Conservation (phyloP, 148 eudicot species). For the Beta vulgaris region DNA sequence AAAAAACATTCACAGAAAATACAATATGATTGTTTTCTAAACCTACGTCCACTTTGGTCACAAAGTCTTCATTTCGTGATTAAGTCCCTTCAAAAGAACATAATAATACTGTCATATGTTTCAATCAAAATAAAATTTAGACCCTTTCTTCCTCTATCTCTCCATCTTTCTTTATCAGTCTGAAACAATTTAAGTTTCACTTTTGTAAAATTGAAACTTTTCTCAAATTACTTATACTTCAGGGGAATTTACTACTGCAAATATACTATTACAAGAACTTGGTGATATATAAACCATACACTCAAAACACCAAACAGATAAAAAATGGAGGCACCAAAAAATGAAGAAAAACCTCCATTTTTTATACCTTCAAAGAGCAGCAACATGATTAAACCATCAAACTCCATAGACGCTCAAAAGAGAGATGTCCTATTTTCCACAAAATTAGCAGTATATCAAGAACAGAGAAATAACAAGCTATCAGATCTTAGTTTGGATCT, state of each 20-base stretch:
- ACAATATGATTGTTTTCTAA: neutral
- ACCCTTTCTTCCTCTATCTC: constrained; percentile 13
- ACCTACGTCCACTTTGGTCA: constrained; percentile 2
- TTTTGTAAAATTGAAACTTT: neutral
- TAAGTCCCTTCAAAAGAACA: constrained; percentile 11
- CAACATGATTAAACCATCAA: too few species aligned
- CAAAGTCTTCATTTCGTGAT: constrained; percentile 13
- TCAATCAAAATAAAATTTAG: constrained; percentile 16
- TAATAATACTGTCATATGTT: constrained; percentile 18
- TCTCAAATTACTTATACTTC: too few species aligned
- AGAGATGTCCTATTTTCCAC: too few species aligned
- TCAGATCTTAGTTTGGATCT: constrained; percentile 46
- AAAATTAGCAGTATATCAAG: neutral
- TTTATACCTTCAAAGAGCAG: constrained; percentile 27
- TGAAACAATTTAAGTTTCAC: constrained; percentile 15
- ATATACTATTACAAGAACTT: too few species aligned
- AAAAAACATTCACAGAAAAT: too few species aligned
- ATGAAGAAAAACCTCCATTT: constrained; percentile 10
- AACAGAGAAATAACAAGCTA: constrained; percentile 16
- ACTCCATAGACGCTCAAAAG: constrained; percentile 7
- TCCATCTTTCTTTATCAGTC: constrained; percentile 19
- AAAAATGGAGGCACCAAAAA: constrained; percentile 19
- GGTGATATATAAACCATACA: too few species aligned
- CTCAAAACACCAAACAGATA: neutral
- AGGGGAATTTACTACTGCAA: too few species aligned